Conservation (phyloP, 805 yeast species). For the Suhomyces tanzawaensis region DNA sequence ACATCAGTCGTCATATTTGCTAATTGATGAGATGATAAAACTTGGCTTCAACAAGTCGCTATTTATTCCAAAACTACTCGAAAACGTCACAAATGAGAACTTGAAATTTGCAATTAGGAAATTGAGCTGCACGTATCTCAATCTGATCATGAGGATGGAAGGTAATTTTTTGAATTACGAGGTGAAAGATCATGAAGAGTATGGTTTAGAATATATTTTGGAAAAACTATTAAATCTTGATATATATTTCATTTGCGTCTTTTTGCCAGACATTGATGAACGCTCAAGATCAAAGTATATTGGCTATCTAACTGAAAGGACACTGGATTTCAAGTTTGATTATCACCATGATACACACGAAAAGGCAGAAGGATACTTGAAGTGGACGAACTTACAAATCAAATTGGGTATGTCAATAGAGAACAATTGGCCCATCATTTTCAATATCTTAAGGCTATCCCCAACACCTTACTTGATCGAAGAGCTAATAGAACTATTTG, state of each 20-base stretch:
- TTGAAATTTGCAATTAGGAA: conserved; percentile 35
- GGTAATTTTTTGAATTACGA: neutral
- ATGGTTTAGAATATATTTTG: neutral
- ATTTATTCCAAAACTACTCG: conserved; percentile 31
- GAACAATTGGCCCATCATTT: conserved; percentile 16
- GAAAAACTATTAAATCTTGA: neutral
- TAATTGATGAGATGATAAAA: conserved; percentile 16
- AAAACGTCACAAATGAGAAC: conserved; percentile 35
- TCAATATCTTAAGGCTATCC: conserved; percentile 15
- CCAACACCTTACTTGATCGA: conserved; percentile 18
- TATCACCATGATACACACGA: conserved; percentile 30
- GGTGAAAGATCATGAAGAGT: neutral
- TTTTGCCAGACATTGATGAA: neutral
- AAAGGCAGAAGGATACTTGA: conserved; percentile 37
- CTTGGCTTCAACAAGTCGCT: conserved; percentile 24
- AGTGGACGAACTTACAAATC: conserved; percentile 15
- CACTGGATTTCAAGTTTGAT: conserved; percentile 20
- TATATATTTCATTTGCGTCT: conserved; percentile 1
- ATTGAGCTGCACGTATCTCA: conserved; percentile 40
- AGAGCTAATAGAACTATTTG: conserved; percentile 29
- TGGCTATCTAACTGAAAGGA: neutral
- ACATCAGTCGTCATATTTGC: conserved; percentile 14
- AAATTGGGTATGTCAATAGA: conserved; percentile 1
- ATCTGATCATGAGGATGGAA: neutral
- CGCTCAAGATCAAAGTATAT: neutral